Conservation (phyloP, 495 filamentous ascomycete species). For the Pseudevernia furfuracea region DNA sequence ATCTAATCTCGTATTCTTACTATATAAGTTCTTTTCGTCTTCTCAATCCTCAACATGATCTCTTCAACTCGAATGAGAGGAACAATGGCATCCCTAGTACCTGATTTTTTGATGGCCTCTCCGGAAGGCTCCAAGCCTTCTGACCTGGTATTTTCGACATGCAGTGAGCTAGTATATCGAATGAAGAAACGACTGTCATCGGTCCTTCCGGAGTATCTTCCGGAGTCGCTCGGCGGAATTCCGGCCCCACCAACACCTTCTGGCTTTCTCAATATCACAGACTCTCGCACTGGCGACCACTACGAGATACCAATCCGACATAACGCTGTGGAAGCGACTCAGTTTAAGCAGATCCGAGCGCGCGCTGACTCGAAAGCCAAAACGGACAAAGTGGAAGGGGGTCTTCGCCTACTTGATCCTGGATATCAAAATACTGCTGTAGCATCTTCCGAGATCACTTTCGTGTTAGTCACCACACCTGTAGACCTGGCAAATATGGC, state of each 20-base stretch:
- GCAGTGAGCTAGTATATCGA: background rate
- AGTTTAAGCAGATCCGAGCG: background rate
- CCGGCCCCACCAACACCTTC: background rate
- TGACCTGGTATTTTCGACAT: background rate
- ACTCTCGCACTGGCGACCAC: conserved; percentile 7
- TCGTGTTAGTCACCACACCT: conserved; percentile 24
- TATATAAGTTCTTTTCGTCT: background rate
- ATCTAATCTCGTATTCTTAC: background rate
- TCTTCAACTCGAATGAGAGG: background rate
- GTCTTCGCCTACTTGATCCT: conserved; percentile 39
- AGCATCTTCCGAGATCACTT: conserved; percentile 37
- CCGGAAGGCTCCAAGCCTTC: background rate
- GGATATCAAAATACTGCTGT: conserved; percentile 45
- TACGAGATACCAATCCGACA: conserved; percentile 14
- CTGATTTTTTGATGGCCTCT: background rate
- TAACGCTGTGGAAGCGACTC: conserved; percentile 12
- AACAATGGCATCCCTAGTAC: background rate
- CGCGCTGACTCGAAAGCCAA: background rate
- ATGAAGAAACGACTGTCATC: background rate
- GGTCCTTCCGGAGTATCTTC: background rate
- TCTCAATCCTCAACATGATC: background rate
- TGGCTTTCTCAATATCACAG: background rate
- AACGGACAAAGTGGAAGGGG: conserved; percentile 14
- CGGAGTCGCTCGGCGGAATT: background rate
- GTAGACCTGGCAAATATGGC: background rate